Conservation (phyloP, 2,329 filamentous ascomycete species). For the Coniella vitis region DNA sequence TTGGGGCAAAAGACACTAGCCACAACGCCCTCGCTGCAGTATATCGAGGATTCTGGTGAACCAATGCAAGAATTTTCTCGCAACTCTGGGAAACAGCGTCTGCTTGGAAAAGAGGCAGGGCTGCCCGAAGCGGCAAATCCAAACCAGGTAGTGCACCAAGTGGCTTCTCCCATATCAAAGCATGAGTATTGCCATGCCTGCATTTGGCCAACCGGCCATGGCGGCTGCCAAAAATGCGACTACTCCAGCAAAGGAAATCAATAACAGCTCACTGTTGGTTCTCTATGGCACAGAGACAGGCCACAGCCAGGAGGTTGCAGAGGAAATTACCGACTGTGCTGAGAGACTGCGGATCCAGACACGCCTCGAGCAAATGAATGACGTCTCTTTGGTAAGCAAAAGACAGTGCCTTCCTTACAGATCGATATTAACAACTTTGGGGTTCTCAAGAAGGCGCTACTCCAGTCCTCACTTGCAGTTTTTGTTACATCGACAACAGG, state of each 20-base stretch:
- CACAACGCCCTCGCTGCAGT: too few relatives aligned
- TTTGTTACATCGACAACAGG: slow-evolving; percentile 89
- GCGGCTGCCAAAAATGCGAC: slow-evolving; percentile 7
- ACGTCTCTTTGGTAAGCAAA: slow-evolving; percentile 61
- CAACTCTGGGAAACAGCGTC: too few relatives aligned
- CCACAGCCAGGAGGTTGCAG: slow-evolving; percentile 84
- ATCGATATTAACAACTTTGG: slow-evolving; percentile 13
- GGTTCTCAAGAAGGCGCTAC: slow-evolving; percentile 39
- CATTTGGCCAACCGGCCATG: neutral
- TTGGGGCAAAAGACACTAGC: too few relatives aligned
- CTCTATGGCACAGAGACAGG: slow-evolving; percentile 94
- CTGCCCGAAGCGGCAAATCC: too few relatives aligned
- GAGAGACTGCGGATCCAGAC: slow-evolving; percentile 75
- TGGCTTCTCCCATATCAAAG: neutral
- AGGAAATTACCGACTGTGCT: slow-evolving; percentile 68
- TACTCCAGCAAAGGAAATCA: slow-evolving; percentile 15
- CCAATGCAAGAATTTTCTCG: too few relatives aligned
- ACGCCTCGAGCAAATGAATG: slow-evolving; percentile 70
- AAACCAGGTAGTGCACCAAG: too few relatives aligned
- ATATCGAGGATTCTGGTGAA: too few relatives aligned
- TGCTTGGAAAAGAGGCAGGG: too few relatives aligned
- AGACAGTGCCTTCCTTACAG: too few relatives aligned
- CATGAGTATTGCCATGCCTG: neutral
- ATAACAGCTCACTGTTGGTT: slow-evolving; percentile 51
- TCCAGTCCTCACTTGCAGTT: slow-evolving; percentile 54